phyloP scores from a whole-genome alignment of 441 rosid species.

The Eutrema salsugineum region DNA sequence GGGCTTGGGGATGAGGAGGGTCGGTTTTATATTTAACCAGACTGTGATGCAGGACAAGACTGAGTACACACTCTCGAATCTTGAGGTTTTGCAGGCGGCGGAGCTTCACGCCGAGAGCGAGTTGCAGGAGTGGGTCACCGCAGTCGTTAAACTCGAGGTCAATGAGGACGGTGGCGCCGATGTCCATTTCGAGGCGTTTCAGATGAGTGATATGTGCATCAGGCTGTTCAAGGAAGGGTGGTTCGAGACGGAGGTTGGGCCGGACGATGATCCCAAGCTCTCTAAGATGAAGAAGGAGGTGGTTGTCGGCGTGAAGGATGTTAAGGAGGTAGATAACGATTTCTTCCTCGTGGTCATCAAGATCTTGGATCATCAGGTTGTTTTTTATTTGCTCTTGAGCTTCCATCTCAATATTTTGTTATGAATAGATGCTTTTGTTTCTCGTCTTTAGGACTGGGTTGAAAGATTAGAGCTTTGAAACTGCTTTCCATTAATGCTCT shows the following conservation, averaged over 20 bases:
- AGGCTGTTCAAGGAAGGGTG: constrained; percentile 82
- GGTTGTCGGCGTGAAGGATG: constrained; percentile 90
- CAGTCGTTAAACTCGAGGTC: constrained; percentile 84
- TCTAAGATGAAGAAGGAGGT: constrained; percentile 88
- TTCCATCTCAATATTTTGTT: neutral
- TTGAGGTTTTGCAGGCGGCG: constrained; percentile 74
- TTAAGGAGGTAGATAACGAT: constrained; percentile 90
- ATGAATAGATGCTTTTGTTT: neutral
- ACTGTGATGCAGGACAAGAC: constrained; percentile 72
- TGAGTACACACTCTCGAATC: constrained; percentile 70
- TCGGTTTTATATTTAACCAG: constrained; percentile 88
- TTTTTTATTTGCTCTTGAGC: constrained; percentile 15
- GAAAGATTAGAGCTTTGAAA: neutral
- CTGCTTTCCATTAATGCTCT: neutral
- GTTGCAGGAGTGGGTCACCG: constrained; percentile 95
- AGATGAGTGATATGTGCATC: constrained; percentile 91
- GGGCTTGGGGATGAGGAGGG: constrained; percentile 85
- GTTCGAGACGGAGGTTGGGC: constrained; percentile 65
- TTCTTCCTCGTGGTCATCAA: constrained; percentile 91
- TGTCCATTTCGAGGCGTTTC: constrained; percentile 95
- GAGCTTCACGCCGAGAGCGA: constrained; percentile 83
- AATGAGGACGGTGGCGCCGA: constrained; percentile 84
- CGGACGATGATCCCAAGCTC: constrained; percentile 80
- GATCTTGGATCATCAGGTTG: constrained; percentile 92
- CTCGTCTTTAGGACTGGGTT: neutral